phyloP scores from a whole-genome alignment of 2,329 filamentous ascomycete genomes.

The Trichoderma pleuroti region DNA sequence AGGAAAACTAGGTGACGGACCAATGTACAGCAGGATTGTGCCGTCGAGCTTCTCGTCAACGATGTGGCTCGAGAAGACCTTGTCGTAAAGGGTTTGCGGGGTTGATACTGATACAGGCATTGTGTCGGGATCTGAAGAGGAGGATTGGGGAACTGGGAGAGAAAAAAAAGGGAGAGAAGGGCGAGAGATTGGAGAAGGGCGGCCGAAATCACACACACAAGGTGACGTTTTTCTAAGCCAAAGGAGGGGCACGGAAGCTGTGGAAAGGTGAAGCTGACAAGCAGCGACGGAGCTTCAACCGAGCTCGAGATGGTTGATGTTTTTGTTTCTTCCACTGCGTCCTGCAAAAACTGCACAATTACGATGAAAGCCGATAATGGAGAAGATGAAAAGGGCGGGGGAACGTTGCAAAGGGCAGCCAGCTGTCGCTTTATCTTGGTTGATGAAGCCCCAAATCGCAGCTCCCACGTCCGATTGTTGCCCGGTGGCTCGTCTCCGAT shows the following conservation, averaged over 20 bases:
- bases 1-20: slow-evolving; percentile 46
- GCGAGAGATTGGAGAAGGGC: not conserved
- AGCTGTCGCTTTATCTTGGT: not conserved
- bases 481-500: slow-evolving; percentile 24
- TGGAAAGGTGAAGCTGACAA: slow-evolving; percentile 6
- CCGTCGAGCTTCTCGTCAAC: slow-evolving; percentile 95
- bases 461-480: slow-evolving; percentile 15
- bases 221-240: slow-evolving; percentile 4
- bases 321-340: not conserved
- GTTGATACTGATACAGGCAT: slow-evolving; percentile 73
- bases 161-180: not conserved
- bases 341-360: not conserved
- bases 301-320: not conserved
- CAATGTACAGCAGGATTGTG: slow-evolving; percentile 89
- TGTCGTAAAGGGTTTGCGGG: slow-evolving; percentile 91
- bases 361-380: not conserved
- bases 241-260: slow-evolving; percentile 13
- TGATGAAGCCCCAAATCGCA: not conserved
- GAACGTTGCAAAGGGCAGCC: not conserved
- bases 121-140: slow-evolving; percentile 29
- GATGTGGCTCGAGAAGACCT: slow-evolving; percentile 91
- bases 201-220: not conserved
- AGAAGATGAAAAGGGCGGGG: not conserved
- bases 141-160: not conserved
- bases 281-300: slow-evolving; percentile 4